A percentile compares a stretch with the other conserved stretches of the same genome.
Conservation (phyloP, 805 yeast species). For the Brettanomyces anomalus region DNA sequence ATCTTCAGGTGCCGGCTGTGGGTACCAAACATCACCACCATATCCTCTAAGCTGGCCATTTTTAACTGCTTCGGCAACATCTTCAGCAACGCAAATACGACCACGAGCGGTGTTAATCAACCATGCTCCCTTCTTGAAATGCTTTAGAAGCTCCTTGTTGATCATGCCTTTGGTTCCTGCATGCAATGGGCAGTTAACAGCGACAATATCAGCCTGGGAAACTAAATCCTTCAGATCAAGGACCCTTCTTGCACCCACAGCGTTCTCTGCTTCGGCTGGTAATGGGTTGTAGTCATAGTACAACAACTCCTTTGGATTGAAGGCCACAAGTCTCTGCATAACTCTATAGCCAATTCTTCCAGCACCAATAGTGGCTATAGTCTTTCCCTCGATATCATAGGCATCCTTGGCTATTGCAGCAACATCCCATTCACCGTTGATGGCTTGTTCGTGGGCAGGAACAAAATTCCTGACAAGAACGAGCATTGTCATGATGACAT, state of each 20-base stretch:
- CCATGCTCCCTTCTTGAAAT: conserved; percentile 74
- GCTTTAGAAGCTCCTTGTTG: conserved; percentile 46
- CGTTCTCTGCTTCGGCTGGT: conserved; percentile 53
- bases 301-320: conserved; percentile 61
- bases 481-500: conserved; percentile 65
- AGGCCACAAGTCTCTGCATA: conserved; percentile 60
- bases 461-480: conserved; percentile 52
- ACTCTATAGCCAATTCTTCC: conserved; percentile 87
- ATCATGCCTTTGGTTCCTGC: conserved; percentile 59
- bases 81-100: conserved; percentile 62
- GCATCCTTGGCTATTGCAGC: conserved; percentile 38
- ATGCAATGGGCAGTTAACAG: conserved; percentile 73
- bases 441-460: conserved; percentile 42
- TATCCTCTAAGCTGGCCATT: conserved; percentile 57
- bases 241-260: conserved; percentile 60
- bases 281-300: conserved; percentile 65
- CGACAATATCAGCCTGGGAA: conserved; percentile 54
- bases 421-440: conserved; percentile 58
- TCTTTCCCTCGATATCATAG: conserved; percentile 68
- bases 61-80: conserved; percentile 45
- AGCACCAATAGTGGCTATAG: conserved; percentile 75
- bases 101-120: conserved; percentile 89
- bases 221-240: conserved; percentile 54
- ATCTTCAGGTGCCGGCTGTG: conserved; percentile 73
- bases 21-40: conserved; percentile 77